Evolutionary conservation across 139 green algal genomes (phyloP).

Genomic region (Haematococcus lacustris): DNA sequence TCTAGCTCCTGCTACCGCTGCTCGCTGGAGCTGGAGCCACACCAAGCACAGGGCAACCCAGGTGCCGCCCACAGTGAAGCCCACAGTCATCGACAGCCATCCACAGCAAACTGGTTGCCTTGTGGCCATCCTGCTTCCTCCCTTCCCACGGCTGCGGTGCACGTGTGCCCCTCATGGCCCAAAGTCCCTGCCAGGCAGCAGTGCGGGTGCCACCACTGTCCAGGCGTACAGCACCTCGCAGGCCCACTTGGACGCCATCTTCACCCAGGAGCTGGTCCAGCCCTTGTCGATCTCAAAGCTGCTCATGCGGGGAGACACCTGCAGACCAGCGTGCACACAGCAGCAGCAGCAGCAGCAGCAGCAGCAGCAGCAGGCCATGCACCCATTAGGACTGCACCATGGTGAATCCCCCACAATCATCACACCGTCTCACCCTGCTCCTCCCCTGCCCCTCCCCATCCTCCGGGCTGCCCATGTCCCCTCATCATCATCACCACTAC

Average conservation of each 20-base stretch:
- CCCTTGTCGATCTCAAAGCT: slow-evolving; percentile 49
- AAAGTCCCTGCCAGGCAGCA: slow-evolving; percentile 58
- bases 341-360: not conserved
- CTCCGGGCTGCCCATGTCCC: not conserved
- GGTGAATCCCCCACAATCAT: not conserved
- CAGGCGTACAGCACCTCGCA: slow-evolving; percentile 70
- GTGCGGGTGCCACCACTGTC: slow-evolving; percentile 64
- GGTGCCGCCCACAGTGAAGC: too few species aligned
- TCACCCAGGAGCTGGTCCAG: slow-evolving; percentile 66
- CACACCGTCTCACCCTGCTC: not conserved
- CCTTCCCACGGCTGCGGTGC: too few species aligned
- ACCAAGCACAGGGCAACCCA: too few species aligned
- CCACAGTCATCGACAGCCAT: too few species aligned
- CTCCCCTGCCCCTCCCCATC: not conserved
- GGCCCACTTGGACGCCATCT: slow-evolving; percentile 70
- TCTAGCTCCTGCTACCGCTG: too few species aligned
- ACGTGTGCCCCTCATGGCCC: slow-evolving; percentile 64
- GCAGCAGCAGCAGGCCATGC: too few species aligned
- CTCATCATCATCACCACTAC: too few species aligned
- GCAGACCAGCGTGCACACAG: slow-evolving; percentile 9
- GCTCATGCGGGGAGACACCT: slow-evolving; percentile 11
- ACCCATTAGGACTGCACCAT: not conserved
- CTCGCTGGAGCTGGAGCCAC: too few species aligned
- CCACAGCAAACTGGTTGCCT: too few species aligned
- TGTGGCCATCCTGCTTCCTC: too few species aligned